Evolutionary conservation across 495 filamentous ascomycete genomes (phyloP).

Genomic region (Neurospora sp.): DNA sequence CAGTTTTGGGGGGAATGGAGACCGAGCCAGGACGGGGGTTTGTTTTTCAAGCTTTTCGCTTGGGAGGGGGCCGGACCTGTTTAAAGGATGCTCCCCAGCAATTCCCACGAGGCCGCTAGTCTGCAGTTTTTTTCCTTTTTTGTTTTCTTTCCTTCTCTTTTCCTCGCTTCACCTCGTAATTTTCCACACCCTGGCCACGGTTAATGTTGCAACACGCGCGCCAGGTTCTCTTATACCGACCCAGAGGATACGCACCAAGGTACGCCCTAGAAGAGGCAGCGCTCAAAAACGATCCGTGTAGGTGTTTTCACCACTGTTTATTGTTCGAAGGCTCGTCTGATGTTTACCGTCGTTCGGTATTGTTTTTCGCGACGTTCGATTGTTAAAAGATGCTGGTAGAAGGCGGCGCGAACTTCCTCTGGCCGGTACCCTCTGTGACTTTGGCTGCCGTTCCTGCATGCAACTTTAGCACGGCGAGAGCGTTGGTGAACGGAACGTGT

Average conservation of each 20-base stretch:
- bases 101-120: not conserved
- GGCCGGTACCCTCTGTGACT: not conserved
- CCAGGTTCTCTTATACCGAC: not conserved
- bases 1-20: conserved; percentile 7
- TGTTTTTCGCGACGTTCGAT: not conserved
- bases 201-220: not conserved
- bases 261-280: not conserved
- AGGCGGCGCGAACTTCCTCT: not conserved
- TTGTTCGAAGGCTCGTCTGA: not conserved
- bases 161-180: conserved; percentile 3
- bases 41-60: conserved; percentile 5
- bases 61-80: conserved; percentile 10
- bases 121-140: not conserved
- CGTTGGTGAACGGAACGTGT: not conserved
- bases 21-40: not conserved
- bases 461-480: not conserved
- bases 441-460: not conserved
- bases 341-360: not conserved
- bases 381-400: not conserved
- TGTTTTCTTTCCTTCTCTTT: not conserved
- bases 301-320: not conserved
- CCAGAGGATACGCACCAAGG: not conserved
- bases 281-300: not conserved
- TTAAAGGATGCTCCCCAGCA: conserved; percentile 3
- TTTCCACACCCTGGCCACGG: conserved; percentile 3